phyloP scores from a whole-genome alignment of 148 eudicot genomes.

The Nyssa sinensis region DNA sequence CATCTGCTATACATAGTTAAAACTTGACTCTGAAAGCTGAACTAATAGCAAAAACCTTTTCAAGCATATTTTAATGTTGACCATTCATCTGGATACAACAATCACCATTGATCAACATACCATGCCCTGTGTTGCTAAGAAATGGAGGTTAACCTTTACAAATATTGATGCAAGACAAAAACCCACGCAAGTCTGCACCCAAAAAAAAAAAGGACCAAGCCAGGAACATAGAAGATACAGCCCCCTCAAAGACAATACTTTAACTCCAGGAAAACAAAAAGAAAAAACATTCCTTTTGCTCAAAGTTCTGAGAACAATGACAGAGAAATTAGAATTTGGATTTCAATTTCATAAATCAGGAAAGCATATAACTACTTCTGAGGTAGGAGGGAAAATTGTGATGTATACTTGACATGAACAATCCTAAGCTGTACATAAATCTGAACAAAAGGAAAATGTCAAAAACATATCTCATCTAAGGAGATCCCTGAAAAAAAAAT shows the following conservation, averaged over 20 bases:
- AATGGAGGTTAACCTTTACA: not conserved
- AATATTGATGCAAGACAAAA: not conserved
- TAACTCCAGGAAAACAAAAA: no score
- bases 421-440: constrained; percentile 65
- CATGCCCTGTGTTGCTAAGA: no score
- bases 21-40: no score
- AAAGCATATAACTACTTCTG: not conserved
- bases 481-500: constrained; percentile 44
- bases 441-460: constrained; percentile 12
- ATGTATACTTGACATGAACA: constrained; percentile 30
- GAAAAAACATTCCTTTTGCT: not conserved
- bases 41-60: not conserved
- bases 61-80: no score
- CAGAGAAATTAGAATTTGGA: no score
- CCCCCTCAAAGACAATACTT: no score
- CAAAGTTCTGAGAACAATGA: no score
- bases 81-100: no score
- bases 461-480: constrained; percentile 33
- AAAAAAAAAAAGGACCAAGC: no score
- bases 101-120: not conserved
- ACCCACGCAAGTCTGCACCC: not conserved
- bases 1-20: not conserved
- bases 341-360: not conserved
- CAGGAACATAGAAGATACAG: no score
- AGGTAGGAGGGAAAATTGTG: constrained; percentile 9